Base-by-base conservation (phyloP, 2,329 filamentous ascomycete genomes). In the Botryotinia globosa region DNA sequence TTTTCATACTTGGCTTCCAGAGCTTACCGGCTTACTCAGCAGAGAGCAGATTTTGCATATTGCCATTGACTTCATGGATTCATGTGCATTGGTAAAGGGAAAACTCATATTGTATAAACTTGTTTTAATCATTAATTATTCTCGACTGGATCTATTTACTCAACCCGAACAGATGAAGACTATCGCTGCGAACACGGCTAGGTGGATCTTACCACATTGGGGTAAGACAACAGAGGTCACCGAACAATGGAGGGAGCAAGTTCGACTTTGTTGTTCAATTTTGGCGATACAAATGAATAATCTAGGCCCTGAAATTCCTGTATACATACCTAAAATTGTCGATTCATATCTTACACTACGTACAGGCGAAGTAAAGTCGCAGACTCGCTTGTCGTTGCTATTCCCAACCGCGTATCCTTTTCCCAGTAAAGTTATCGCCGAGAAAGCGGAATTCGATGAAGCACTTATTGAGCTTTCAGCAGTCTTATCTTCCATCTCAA, bases 1-100 rank as follows among this genome's bases (percentile, higher is more conserved):
- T 81, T 97, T 98, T 81, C 95, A 98, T 80, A 92, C 93, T 0
- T 99, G 96, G 96, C 85, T 99, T n/a, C 95, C 96, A 0, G 95
- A 98, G 80, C 88, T 99, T 16, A 86, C 89, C 0, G 89, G 91
- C 2, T 86, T 96, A 54, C 86, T 98, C 79, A 88, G 87, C 6
- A 90, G 91, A 0, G 91, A 94, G 78, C 95, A 98, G 80, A 95
- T 98, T 63, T 85, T 98, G 69, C 92, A 97, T 78, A 92, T 98
- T 75, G 94, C 94, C 58, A 93, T 97, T 74, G 93, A 95, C 82
- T 97, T 98, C 79, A 91, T 98, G 85, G 94, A 98, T 80, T 94
- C 96, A 1, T 98, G 94, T 83, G 89, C 90, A 4, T 85, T 90
- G 42, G 94, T 97, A 65, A 95, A 94, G 80, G 95, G 96, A 72